A percentile compares a stretch with the other conserved stretches of the same genome.
Conservation (phyloP, 2,329 filamentous ascomycete genomes). For the Colletotrichum tamarilloi region DNA sequence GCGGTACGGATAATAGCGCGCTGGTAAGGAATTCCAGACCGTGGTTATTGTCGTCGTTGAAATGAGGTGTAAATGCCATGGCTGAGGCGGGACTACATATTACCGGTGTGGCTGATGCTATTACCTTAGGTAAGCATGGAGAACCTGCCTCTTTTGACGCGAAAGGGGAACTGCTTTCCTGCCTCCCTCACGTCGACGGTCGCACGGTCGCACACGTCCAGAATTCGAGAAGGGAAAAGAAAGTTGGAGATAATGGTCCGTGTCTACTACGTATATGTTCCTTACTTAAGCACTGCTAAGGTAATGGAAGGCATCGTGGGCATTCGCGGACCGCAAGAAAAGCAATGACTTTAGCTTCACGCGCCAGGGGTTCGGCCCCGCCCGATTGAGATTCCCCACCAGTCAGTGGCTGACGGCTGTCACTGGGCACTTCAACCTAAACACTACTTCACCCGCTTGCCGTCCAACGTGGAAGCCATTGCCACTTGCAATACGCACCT, state of each 20-base stretch:
- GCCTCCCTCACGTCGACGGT: too few relatives aligned
- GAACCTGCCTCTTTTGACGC: too few relatives aligned
- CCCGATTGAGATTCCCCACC: constrained; percentile 32
- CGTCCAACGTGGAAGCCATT: neutral
- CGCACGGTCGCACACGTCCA: neutral
- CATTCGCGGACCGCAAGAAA: neutral
- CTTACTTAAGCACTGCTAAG: neutral
- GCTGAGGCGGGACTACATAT: neutral
- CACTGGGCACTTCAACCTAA: constrained; percentile 19
- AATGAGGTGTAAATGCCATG: neutral
- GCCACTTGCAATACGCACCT: neutral
- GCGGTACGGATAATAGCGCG: neutral
- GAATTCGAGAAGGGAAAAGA: neutral
- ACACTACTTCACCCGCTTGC: constrained; percentile 1
- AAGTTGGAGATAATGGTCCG: neutral
- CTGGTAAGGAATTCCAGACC: too few relatives aligned
- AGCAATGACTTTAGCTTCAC: neutral
- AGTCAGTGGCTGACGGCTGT: constrained; percentile 30
- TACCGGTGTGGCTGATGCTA: neutral
- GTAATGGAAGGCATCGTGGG: too few relatives aligned
- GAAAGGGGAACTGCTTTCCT: too few relatives aligned
- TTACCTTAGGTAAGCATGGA: neutral
- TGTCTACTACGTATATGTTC: neutral
- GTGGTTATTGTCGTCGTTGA: too few relatives aligned
- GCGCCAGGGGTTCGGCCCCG: constrained; percentile 1